A percentile compares a stretch with the other conserved stretches of the same genome.
These are phyloP conservation scores for Schwanniomyces polymorphus DNA, from an alignment of 805 yeast genomes.

Conservation along the genomic window DNA sequence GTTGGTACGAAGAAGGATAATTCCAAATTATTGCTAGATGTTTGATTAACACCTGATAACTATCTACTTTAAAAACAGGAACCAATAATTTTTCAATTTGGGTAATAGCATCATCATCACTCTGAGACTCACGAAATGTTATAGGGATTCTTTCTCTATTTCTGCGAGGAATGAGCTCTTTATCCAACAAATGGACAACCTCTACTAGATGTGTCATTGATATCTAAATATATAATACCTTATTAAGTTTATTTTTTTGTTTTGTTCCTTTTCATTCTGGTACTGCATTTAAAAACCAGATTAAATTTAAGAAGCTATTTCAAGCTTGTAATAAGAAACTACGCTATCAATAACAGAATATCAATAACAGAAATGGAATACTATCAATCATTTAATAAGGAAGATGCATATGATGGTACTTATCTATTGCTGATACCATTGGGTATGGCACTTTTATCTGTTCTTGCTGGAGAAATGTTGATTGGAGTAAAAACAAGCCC, in stretches of 20 bases:
- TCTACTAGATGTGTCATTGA: background rate
- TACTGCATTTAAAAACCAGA: too few relatives aligned
- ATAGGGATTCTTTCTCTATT: background rate
- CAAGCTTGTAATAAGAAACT: too few relatives aligned
- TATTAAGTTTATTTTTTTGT: background rate
- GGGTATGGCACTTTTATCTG: too few relatives aligned
- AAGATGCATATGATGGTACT: too few relatives aligned
- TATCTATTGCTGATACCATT: too few relatives aligned
- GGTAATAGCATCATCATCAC: slow-evolving; percentile 1
- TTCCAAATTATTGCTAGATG: slow-evolving; percentile 35
- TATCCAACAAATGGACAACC: background rate
- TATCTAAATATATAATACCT: background rate
- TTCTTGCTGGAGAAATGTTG: too few relatives aligned
- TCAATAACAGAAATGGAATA: too few relatives aligned
- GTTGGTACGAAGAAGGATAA: slow-evolving; percentile 43
- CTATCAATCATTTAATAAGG: too few relatives aligned
- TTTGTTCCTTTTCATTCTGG: too few relatives aligned
- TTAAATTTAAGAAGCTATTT: too few relatives aligned
- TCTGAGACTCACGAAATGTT: slow-evolving; percentile 3
- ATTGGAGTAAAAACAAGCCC: too few relatives aligned
- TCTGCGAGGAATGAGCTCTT: background rate
- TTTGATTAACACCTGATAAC: slow-evolving; percentile 25
- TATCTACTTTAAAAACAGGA: slow-evolving; percentile 15
- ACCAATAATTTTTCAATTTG: slow-evolving; percentile 3
- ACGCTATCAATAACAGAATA: too few relatives aligned